Conservation (phyloP, 768 basidiomycete genomes). For the Mycena pura region DNA sequence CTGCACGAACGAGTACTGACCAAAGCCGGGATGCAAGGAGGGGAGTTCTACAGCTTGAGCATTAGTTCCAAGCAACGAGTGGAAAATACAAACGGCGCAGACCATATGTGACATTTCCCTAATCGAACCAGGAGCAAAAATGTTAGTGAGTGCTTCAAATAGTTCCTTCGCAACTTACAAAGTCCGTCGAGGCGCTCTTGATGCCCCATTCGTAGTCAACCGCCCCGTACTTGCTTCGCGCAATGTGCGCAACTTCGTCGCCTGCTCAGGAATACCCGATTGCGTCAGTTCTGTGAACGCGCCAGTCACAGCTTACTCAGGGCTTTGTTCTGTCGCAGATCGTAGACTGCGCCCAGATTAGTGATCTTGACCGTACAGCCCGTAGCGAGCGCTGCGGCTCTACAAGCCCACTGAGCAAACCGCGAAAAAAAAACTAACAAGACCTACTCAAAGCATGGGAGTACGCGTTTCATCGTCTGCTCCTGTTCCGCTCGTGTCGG, state of each 20-base stretch:
- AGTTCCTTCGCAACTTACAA: slow-evolving; percentile 67
- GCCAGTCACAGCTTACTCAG: slow-evolving; percentile 49
- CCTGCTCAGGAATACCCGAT: slow-evolving; percentile 52
- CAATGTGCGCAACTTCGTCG: slow-evolving; percentile 66
- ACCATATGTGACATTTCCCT: slow-evolving; percentile 85
- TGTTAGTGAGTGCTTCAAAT: not conserved
- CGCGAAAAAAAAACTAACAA: not conserved
- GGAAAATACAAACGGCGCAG: not conserved
- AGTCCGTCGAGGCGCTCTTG: slow-evolving; percentile 78
- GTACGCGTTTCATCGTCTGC: slow-evolving; percentile 63
- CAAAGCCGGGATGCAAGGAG: slow-evolving; percentile 72
- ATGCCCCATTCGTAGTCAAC: slow-evolving; percentile 75
- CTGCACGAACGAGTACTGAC: slow-evolving; percentile 37
- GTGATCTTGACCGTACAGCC: slow-evolving; percentile 60
- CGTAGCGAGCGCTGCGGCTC: slow-evolving; percentile 73
- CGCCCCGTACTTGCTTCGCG: slow-evolving; percentile 64
- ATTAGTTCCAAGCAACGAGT: not conserved
- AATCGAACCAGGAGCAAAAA: not conserved
- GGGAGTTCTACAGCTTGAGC: not conserved
- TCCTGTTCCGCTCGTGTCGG: slow-evolving; percentile 68
- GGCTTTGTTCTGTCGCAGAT: slow-evolving; percentile 72
- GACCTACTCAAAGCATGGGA: slow-evolving; percentile 75
- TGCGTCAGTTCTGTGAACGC: not conserved
- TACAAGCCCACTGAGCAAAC: slow-evolving; percentile 31
- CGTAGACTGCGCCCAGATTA: slow-evolving; percentile 45